A percentile compares a stretch with the other conserved stretches of the same genome.
These are phyloP conservation scores for Urochloa ruziziensis DNA, from an alignment of 176 grass and related monocot genomes.

Conservation along the genomic window DNA sequence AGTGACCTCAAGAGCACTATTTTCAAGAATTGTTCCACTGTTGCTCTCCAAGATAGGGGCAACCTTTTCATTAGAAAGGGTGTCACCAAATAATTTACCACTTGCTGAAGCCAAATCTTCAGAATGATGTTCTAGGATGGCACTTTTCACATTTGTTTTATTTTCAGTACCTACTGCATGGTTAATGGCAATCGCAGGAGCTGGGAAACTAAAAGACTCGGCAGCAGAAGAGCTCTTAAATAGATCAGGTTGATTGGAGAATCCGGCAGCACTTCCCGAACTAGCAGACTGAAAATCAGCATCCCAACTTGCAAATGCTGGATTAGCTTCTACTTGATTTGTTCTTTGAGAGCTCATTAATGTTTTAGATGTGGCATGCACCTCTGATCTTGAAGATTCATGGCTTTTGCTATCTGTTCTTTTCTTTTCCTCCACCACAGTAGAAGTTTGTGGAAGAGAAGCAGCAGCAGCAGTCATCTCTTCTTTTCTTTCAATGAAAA, in stretches of 20 bases:
- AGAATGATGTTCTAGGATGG: slow-evolving; percentile 26
- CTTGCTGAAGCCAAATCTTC: slow-evolving; percentile 39
- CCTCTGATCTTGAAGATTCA: slow-evolving; percentile 35
- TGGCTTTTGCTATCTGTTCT: slow-evolving; percentile 15
- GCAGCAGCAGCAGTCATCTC: slow-evolving; percentile 20
- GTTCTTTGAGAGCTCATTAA: slow-evolving; percentile 35
- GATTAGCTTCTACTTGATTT: slow-evolving; percentile 38
- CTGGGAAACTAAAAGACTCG: slow-evolving; percentile 26
- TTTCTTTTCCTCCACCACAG: slow-evolving; percentile 33
- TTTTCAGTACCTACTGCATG: slow-evolving; percentile 32
- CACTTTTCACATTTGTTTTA: slow-evolving; percentile 33
- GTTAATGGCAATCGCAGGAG: slow-evolving; percentile 16
- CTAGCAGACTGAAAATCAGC: slow-evolving; percentile 64
- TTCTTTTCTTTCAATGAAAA: slow-evolving; percentile 63
- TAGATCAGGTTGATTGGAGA: slow-evolving; percentile 45
- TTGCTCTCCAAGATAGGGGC: neutral
- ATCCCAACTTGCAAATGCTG: slow-evolving; percentile 75
- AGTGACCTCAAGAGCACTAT: slow-evolving; percentile 29
- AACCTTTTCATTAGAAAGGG: slow-evolving; percentile 43
- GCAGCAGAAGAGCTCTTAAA: slow-evolving; percentile 46
- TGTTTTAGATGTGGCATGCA: slow-evolving; percentile 4
- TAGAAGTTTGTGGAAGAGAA: slow-evolving; percentile 29
- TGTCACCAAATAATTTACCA: slow-evolving; percentile 25
- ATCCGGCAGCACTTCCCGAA: slow-evolving; percentile 12
- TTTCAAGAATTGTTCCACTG: slow-evolving; percentile 25